phyloP scores from a whole-genome alignment of 2,329 filamentous ascomycete genomes.

The Fusarium sp. region DNA sequence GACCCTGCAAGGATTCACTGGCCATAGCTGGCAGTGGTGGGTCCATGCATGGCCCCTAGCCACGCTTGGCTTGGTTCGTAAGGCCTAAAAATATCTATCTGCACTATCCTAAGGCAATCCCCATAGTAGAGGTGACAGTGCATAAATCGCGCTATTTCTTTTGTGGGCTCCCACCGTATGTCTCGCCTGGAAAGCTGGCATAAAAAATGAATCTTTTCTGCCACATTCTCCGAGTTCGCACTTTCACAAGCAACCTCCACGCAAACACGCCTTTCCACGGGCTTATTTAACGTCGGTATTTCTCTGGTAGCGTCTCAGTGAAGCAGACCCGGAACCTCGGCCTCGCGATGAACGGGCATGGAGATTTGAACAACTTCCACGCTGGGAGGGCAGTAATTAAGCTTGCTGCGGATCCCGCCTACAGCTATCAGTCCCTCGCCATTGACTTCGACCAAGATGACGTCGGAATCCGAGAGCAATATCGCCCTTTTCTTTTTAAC shows the following conservation, averaged over 20 bases:
- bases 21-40: background rate
- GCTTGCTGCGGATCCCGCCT: constrained; percentile 38
- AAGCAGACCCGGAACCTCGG: background rate
- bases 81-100: constrained; percentile 3
- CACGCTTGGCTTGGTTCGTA: constrained; percentile 1
- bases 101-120: constrained; percentile 2
- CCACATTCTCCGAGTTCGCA: background rate
- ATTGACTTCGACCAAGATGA: background rate
- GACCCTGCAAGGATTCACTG: background rate
- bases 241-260: background rate
- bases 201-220: background rate
- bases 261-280: background rate
- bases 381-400: constrained; percentile 38
- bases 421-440: constrained; percentile 20
- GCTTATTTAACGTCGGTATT: background rate
- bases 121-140: constrained; percentile 1
- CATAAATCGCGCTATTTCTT: too few species aligned
- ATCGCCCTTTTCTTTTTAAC: constrained; percentile 41
- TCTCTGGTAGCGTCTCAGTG: background rate
- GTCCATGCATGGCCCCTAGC: background rate
- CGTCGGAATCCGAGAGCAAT: background rate
- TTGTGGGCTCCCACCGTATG: too few species aligned
- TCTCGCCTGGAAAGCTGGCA: background rate
- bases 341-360: constrained; percentile 41
- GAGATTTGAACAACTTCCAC: constrained; percentile 50